phyloP scores from a whole-genome alignment of 1,139 yeast species.

The Wickerhamomyces sp. region DNA sequence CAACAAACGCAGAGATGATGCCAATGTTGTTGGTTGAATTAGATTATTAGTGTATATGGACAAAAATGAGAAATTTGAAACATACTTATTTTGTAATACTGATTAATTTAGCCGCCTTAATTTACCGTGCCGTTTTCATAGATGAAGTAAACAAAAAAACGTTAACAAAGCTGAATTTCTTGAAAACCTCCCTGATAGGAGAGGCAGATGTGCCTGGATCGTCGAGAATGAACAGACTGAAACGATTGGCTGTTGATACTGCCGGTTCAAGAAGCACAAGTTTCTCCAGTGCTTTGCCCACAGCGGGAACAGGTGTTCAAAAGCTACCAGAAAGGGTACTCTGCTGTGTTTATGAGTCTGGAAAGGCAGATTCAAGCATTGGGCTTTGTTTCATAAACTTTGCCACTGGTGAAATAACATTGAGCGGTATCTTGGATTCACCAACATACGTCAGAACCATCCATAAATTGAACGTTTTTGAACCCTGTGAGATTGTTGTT shows the following conservation, averaged over 20 bases:
- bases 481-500: slow-evolving; percentile 34
- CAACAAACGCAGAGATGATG: slow-evolving; percentile 48
- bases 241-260: slow-evolving; percentile 9
- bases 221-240: neutral
- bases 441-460: slow-evolving; percentile 41
- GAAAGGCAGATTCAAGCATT: slow-evolving; percentile 26
- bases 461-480: slow-evolving; percentile 34
- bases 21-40: slow-evolving; percentile 35
- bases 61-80: neutral
- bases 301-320: slow-evolving; percentile 14
- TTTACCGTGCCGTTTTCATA: no score
- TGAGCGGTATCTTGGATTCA: slow-evolving; percentile 36
- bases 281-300: slow-evolving; percentile 13
- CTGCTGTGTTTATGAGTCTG: slow-evolving; percentile 30
- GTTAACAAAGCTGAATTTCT: neutral
- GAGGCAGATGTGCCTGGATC: no score
- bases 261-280: slow-evolving; percentile 9
- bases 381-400: slow-evolving; percentile 35
- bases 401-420: slow-evolving; percentile 32
- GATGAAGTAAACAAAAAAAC: no score
- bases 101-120: neutral
- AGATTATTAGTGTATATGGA: neutral
- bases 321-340: slow-evolving; percentile 21
- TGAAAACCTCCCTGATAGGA: no score
- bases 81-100: no score